Base-by-base conservation (phyloP, 768 basidiomycete genomes). In the Solioccasus polychromus region DNA sequence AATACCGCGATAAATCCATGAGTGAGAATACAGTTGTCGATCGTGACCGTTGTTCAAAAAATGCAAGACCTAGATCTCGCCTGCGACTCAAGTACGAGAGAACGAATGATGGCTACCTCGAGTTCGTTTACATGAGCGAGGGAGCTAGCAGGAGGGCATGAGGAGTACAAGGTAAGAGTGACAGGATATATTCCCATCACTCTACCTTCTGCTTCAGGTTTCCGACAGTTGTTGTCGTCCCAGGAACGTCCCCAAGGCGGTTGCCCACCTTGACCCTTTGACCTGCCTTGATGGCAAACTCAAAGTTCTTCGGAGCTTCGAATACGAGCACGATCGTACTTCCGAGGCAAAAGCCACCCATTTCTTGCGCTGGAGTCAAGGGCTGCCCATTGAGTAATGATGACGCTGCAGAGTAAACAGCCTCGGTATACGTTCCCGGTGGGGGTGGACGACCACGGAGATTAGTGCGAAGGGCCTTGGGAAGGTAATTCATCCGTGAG, bases 281-380 rank as follows among this genome's bases (percentile, higher is more conserved):
- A 3, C 92, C 91, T 3, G 83, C 76, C 50, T 80, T 71, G 14
- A 93, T 78, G 1, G 71, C 63, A 58, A 95, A 96, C 64, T 81
- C 77, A 61, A 94, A 99, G 28, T 81, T 70, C 42, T 74, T 69
- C 0, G 96, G 95, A 0, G 94, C 96, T 69, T 99, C 96, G 59
- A 97, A 96, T 1, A 98, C 91, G 37, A 98, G 76, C 17, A 99
- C 95, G 58, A 98, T 90, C 5, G 95, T 98, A 67, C 88, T 92
- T 5, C 94, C 94, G 4, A 98, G 73, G 58, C 84, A 87, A 71
- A 99, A 99, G 2, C 94, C 96, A 25, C 96, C 96, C 88, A 97
- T 92, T 71, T 99, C 94, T 64, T 96, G 89, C 1, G 90, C 94
- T 1, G 88, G 76, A 0, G 72, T 73, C 35, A 97, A 74, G 2